Evolutionary conservation across 257 asterid species (phyloP).

Genomic region (Solanum sparsipilum): DNA sequence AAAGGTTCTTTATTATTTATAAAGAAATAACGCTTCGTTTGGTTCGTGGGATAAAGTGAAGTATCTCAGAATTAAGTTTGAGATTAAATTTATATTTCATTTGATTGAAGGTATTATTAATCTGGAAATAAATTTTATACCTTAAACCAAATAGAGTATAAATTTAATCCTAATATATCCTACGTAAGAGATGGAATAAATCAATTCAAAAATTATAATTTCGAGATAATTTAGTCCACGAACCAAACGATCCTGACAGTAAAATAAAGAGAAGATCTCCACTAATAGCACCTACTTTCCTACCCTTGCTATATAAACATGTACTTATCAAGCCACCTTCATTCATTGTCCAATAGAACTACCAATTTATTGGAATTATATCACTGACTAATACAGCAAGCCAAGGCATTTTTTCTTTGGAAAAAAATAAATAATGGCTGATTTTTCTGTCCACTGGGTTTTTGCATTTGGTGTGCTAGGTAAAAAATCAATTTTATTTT

Average conservation of each 20-base stretch:
- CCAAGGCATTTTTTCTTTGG: background rate
- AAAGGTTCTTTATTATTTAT: background rate
- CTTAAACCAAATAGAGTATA: too few relatives aligned
- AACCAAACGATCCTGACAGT: background rate
- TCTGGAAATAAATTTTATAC: background rate
- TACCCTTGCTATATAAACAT: background rate
- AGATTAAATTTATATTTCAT: background rate
- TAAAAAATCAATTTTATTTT: background rate
- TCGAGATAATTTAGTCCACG: background rate
- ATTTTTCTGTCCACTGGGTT: background rate
- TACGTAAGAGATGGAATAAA: background rate
- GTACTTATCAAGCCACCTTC: background rate
- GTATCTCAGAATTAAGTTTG: background rate
- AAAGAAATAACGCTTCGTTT: background rate
- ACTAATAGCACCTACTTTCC: background rate
- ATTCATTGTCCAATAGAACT: background rate
- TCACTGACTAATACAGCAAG: background rate
- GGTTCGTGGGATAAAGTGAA: background rate
- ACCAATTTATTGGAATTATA: background rate
- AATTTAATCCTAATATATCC: too few relatives aligned
- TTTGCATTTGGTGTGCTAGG: conserved; percentile 8
- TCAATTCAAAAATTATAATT: background rate
- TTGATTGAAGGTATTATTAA: background rate
- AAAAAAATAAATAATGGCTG: background rate
- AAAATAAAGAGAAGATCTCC: background rate